A percentile compares a stretch with the other conserved stretches of the same genome.
Conservation (phyloP, 495 filamentous ascomycete genomes). For the Penicillium goetzii region DNA sequence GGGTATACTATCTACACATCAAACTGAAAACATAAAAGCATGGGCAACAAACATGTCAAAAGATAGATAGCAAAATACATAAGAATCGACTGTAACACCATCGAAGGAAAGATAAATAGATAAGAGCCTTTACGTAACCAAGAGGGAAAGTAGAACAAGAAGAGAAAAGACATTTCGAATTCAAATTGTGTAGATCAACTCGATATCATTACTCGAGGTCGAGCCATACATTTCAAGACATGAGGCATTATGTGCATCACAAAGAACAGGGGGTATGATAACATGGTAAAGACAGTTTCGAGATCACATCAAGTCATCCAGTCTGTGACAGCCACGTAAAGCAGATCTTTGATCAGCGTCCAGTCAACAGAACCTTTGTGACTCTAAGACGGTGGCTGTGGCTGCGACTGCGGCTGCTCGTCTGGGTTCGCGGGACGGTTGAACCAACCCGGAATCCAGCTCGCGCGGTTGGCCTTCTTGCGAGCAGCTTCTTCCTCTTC, state of each 20-base stretch:
- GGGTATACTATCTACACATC: constrained; percentile 7
- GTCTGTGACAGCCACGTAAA: constrained; percentile 11
- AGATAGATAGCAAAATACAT: not conserved
- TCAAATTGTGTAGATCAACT: constrained; percentile 25
- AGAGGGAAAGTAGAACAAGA: not conserved
- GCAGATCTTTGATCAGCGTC: not conserved
- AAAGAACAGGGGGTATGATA: constrained; percentile 35
- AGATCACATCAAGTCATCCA: constrained; percentile 37
- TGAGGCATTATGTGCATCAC: constrained; percentile 36
- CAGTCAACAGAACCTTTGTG: too few species aligned
- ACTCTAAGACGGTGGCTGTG: constrained; percentile 14
- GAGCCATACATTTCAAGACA: constrained; percentile 27
- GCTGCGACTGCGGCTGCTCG: constrained; percentile 17
- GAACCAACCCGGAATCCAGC: constrained; percentile 64
- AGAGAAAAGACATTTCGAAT: constrained; percentile 13
- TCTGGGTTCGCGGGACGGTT: constrained; percentile 39
- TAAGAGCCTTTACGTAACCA: constrained; percentile 1
- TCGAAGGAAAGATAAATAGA: not conserved
- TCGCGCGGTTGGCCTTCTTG: constrained; percentile 63
- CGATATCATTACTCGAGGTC: constrained; percentile 15
- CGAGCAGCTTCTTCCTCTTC: constrained; percentile 55
- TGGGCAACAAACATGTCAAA: not conserved
- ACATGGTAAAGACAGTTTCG: constrained; percentile 28
- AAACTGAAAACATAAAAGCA: not conserved
- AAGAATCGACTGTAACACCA: not conserved